Conservation (phyloP, 164 flowering plant species). For the Warburgia ugandensis region DNA sequence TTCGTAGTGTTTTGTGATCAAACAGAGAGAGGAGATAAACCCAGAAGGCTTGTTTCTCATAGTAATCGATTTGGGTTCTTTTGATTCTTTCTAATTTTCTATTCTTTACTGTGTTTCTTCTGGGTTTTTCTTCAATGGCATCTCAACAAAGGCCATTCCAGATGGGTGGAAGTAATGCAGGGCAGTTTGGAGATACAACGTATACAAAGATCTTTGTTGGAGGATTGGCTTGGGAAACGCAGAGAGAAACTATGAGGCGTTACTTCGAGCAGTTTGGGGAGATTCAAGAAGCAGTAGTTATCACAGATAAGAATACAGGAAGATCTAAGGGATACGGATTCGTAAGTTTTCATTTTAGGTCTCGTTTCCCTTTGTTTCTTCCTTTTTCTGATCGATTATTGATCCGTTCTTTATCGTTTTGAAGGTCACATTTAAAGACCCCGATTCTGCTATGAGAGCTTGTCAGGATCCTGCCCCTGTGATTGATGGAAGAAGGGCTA, state of each 20-base stretch:
- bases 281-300: constrained; percentile 59
- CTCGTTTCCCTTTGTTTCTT: neutral
- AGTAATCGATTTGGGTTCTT: neutral
- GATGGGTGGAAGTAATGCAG: constrained; percentile 37
- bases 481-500: constrained; percentile 63
- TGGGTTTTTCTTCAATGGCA: neutral
- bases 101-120: neutral
- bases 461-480: constrained; percentile 60
- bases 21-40: constrained; percentile 3
- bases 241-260: constrained; percentile 51
- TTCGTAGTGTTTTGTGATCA: constrained; percentile 5
- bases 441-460: constrained; percentile 56
- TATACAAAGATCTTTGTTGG: constrained; percentile 63
- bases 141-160: constrained; percentile 49
- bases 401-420: neutral
- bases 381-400: neutral
- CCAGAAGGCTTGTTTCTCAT: neutral
- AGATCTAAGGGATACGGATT: constrained; percentile 71
- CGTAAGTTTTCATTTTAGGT: constrained; percentile 28
- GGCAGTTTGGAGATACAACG: constrained; percentile 43
- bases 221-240: constrained; percentile 72
- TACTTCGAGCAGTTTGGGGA: constrained; percentile 74
- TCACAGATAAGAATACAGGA: constrained; percentile 55
- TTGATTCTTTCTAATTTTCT: neutral
- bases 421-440: constrained; percentile 60